Percentiles rank a stretch among this genome's conserved stretches.
phyloP scores from a whole-genome alignment of 164 flowering plant genomes.

The Pachysandra terminalis region DNA sequence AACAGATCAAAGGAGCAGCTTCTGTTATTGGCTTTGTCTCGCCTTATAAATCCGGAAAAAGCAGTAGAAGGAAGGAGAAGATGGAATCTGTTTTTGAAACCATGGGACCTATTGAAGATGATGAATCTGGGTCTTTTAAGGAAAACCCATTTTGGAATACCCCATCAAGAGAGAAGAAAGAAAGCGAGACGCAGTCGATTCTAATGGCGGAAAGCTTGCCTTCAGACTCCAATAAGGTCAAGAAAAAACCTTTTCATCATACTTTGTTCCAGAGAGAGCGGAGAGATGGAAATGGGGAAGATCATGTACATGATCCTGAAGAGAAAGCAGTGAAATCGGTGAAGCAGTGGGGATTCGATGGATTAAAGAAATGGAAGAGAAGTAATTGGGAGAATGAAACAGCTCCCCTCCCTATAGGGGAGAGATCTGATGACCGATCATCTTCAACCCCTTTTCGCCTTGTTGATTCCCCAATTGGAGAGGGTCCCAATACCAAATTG shows the following conservation, averaged over 20 bases:
- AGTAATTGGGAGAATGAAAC: constrained; percentile 51
- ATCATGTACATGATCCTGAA: constrained; percentile 18
- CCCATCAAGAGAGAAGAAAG: constrained; percentile 23
- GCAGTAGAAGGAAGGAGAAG: constrained; percentile 31
- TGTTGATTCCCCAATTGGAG: constrained; percentile 46
- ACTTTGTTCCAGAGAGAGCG: constrained; percentile 45
- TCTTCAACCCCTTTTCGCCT: constrained; percentile 28
- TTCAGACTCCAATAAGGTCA: constrained; percentile 29
- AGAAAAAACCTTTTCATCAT: constrained; percentile 48
- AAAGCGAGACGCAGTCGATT: constrained; percentile 41
- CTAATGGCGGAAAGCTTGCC: constrained; percentile 56
- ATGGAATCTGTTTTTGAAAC: constrained; percentile 14
- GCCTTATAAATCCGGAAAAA: constrained; percentile 36
- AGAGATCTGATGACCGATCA: constrained; percentile 40
- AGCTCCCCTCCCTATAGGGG: constrained; percentile 47
- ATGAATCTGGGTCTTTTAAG: constrained; percentile 18
- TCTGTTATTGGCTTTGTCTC: constrained; percentile 47
- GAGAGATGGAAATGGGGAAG: constrained; percentile 23
- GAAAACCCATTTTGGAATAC: constrained; percentile 55
- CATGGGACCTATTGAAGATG: constrained; percentile 8
- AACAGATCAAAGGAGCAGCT: constrained; percentile 66
- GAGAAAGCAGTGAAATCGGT: constrained; percentile 37
- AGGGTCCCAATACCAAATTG: constrained; percentile 60
- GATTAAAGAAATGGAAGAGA: constrained; percentile 74
- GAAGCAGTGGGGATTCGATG: constrained; percentile 67